Base-by-base conservation (phyloP, 176 grass and related monocot genomes). In the Poa pratensis region DNA sequence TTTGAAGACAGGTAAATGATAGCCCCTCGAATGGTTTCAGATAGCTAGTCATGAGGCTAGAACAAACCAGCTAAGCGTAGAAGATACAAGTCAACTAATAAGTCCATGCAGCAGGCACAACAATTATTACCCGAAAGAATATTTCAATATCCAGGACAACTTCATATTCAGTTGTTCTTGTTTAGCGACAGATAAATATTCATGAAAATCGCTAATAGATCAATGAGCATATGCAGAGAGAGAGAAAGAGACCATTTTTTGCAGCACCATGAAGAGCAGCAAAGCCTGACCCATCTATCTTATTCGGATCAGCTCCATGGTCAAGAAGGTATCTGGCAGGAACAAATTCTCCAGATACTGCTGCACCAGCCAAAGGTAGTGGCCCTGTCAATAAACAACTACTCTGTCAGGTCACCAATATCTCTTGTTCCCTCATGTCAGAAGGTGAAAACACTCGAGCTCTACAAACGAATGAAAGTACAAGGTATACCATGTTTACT, bases 281-380 rank as follows among this genome's bases (percentile, higher is more conserved):
- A 69, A 82, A 51, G 24, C 88, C 71, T 17, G 18, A 14, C 3
- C 18, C 57, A 45, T 86, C 77, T 68, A 75, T 34, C 34, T 81
- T 86, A 86, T 81, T 30, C 54, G 71, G 57, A 76, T 80, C 50
- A 53, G 88, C 88, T 40, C 88, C 88, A 37, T 62, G 77, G 16
- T 61, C 46, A 59, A 86, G 73, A 27, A 90, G 62, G 77, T 90
- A 90, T 18, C 77, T 89, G 69, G 50, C 60, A 51, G 27, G 55
- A 71, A 70, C 45, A 18, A 24, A 72, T 77, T 90, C 80, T 24
- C 62, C 78, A 51, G 19, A 27, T 7, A 53, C 66, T 12, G 78
- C 70, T 26, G 83, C 50, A 81, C 52, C 69, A 82, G 24, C 18
- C 46, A 90, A 81, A 81, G 88, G 88, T 39, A 50, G 70, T 78